Evolutionary conservation across 306 rosid genomes (phyloP), one percentile per base, ranked within the genome.

Genomic region (Acacia confusa): DNA sequence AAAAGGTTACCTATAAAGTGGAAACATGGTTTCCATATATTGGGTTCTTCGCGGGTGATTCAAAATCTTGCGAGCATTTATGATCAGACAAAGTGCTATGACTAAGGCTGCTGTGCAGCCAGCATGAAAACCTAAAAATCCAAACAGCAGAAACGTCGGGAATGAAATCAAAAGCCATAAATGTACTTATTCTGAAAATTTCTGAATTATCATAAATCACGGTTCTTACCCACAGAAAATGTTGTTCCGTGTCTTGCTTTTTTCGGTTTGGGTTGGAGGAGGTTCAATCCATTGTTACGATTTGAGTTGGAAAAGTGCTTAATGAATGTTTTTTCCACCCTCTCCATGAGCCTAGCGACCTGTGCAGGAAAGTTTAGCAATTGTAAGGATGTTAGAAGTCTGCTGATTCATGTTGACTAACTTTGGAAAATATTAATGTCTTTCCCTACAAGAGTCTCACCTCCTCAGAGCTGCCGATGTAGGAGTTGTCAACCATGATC

Each of bases 1-100:
- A 50, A 64, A 24, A 34, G 52, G 69, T 67, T 76, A 88, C 97
- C 95, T 92, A 79, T 92, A 88, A 11, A 92, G 88, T 20, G 97
- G 97, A 78, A 92, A 91, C 91, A 92, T 71, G 82, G 78, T 88
- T 16, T 91, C 88, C 95, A 92, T 91, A 81, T 92, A 92, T 75
- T 82, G 47, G 0, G 73, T 57, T 24, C 77, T 68, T n/a, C 85
- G 91, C 14, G 30, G 12, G 45, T 68, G 28, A 25, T 82, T 64
- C 77, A 86, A 16, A 79, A 92, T 58, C 24, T 86, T 80, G 0
- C 82, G 88, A 2, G 88, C 72, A 47, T 74, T 91, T 2, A 82
- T 58, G 70, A 89, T 76, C 67, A 89, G 74, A 83, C 87, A 53
- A 52, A 92, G 90, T 9, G 97, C 90, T 15, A 89, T 34, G 5